Evolutionary conservation across 176 grass and related monocot species (phyloP).

Genomic region (Cenchrus fungigraminus): DNA sequence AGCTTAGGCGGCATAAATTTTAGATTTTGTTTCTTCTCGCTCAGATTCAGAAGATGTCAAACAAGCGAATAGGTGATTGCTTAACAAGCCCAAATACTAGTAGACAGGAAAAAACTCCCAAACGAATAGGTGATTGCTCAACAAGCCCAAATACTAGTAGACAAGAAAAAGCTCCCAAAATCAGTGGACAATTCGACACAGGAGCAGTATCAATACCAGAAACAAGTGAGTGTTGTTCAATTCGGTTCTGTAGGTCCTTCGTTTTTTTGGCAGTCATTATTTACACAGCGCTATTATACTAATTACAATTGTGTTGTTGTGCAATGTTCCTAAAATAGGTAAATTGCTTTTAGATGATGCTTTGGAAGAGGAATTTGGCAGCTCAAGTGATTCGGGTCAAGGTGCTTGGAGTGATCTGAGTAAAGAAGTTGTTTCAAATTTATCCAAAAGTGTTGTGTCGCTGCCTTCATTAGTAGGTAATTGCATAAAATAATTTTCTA

Average conservation of each 20-base stretch:
- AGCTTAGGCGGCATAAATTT: neutral
- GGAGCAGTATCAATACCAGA: too few species aligned
- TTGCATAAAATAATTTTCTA: neutral
- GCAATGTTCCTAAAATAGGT: neutral
- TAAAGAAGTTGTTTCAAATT: conserved; percentile 3
- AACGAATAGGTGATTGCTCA: neutral
- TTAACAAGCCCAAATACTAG: neutral
- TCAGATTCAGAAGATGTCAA: neutral
- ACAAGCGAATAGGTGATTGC: neutral
- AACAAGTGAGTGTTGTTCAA: neutral
- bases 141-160: neutral
- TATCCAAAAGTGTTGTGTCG: neutral
- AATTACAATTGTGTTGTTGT: neutral
- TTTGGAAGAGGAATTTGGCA: neutral
- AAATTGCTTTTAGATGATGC: neutral
- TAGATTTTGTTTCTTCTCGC: neutral
- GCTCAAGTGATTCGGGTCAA: neutral
- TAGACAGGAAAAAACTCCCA: neutral
- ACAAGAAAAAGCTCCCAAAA: neutral
- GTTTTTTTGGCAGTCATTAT: neutral
- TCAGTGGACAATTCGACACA: too few species aligned
- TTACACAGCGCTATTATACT: neutral
- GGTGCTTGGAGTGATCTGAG: neutral
- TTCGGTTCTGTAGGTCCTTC: neutral
- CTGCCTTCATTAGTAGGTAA: conserved; percentile 10